Base-by-base conservation (phyloP, 1,139 yeast species). In the Diutina pseudorugosa region DNA sequence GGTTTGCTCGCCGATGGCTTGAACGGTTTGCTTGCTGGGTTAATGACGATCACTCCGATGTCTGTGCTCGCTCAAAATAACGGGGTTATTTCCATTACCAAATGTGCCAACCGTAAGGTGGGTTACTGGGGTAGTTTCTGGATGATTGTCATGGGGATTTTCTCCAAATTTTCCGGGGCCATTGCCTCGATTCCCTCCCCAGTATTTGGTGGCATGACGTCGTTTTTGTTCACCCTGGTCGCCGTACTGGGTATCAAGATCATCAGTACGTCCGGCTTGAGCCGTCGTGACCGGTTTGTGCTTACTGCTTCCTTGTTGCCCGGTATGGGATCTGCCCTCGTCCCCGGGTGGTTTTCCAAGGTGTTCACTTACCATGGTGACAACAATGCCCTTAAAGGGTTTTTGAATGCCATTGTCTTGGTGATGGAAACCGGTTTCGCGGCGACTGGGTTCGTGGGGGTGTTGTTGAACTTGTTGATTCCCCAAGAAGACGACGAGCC, bases 391-490 rank as follows among this genome's bases (percentile, higher is more conserved):
- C 73, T 87, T 54, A 60, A 65, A 53, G 96, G 96, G 19, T 85
- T 90, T 69, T 71, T 80, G 57, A 80, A 87, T 63, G 96, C 96
- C 54, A 83, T 90, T 57, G 75, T 78, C 50, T 77, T 90, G 58
- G 89, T 90, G 52, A 80, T 87, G 85, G 93, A 87, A 65, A 85
- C 95, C 21, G 91, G 95, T 44, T 89, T 85, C 63, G 95, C 96
- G 41, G 72, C 89, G 52, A 78, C 93, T 33, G 96, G 95, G 19
- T 74, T 90, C 59, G 60, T 87, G 47, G 95, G 90, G 45, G 80
- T 87, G 52, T 66, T 87, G 47, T 71, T 88, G 56, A 89, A 90
- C 70, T 70, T 86, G 59, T 47, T 83, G 42, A 69, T 89, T 57
- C 94, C 95, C n/a, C 90, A 83, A 65, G 84, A 83, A 49, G 65